These are phyloP conservation scores for Paralagenidium karlingii DNA, from an alignment of 352 stramenopile genomes.

Conservation along the genomic window DNA sequence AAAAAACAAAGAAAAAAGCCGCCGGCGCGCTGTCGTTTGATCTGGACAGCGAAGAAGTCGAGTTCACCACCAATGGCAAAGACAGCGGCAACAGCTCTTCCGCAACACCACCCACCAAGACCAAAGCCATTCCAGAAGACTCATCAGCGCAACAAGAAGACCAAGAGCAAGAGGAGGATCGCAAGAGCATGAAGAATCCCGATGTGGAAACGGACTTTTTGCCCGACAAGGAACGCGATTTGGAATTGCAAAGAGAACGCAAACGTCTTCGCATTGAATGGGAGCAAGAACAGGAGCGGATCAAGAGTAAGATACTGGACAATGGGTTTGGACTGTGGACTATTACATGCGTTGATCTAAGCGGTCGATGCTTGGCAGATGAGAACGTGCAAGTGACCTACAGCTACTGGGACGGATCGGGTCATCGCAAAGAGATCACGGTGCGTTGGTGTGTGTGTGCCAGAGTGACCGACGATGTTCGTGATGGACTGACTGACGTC, in stretches of 20 bases:
- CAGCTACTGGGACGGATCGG: conserved; percentile 97
- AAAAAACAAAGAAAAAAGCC: conserved; percentile 68
- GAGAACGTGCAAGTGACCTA: conserved; percentile 94
- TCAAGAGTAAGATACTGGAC: conserved; percentile 68
- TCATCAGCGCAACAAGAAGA: too few species aligned
- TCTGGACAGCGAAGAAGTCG: conserved; percentile 59
- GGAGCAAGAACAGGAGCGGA: conserved; percentile 85
- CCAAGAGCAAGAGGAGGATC: conserved; percentile 12
- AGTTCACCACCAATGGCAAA: too few species aligned
- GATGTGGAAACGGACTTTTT: conserved; percentile 92
- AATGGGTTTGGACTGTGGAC: not conserved
- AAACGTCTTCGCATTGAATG: conserved; percentile 85
- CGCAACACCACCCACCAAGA: too few species aligned
- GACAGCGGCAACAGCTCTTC: conserved; percentile 3
- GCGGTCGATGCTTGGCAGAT: conserved; percentile 14
- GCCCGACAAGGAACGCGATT: conserved; percentile 87
- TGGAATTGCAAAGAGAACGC: conserved; percentile 58
- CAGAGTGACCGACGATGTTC: not conserved
- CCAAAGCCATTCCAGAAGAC: too few species aligned
- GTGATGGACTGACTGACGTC: conserved; percentile 2
- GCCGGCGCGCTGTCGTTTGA: conserved; percentile 65
- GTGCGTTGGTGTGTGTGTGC: conserved; percentile 15
- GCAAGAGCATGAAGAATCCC: conserved; percentile 83
- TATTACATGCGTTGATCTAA: not conserved
- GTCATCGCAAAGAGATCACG: conserved; percentile 87